These are phyloP conservation scores for Pecoramyces ruminantium DNA, from an alignment of 192 early-diverging fungal genomes.

Conservation along the genomic window DNA sequence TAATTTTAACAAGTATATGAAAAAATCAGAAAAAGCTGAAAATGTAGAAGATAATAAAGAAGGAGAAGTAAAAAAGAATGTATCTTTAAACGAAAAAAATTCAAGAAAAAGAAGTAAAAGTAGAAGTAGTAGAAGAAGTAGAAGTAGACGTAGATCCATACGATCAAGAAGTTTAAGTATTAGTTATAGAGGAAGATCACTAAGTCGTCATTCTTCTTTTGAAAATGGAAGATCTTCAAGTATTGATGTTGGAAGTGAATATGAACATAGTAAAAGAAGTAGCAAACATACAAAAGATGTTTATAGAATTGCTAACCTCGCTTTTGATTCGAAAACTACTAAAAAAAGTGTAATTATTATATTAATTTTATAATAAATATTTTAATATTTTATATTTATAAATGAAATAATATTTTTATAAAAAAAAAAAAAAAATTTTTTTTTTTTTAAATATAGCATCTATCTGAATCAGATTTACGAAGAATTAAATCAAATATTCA, in stretches of 20 bases:
- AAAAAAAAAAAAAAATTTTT: constrained; percentile 1
- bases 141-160: not conserved
- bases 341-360: not conserved
- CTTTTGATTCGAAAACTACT: not conserved
- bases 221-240: not conserved
- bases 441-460: not conserved
- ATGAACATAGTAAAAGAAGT: not conserved
- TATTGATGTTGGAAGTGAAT: not conserved
- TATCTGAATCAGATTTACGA: not conserved
- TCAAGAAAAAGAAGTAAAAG: not conserved
- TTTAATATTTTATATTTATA: too few species aligned
- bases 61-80: not conserved
- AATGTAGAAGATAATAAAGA: not conserved
- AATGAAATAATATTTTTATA: too few species aligned
- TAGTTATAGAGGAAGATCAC: not conserved
- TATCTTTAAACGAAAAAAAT: constrained; percentile 3
- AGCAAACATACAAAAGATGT: not conserved
- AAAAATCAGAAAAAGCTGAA: not conserved
- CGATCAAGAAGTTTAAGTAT: not conserved
- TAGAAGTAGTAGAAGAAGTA: not conserved
- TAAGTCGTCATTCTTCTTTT: not conserved
- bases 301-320: not conserved
- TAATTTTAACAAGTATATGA: not conserved
- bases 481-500: not conserved
- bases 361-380: too few species aligned